Conservation (phyloP, 495 filamentous ascomycete genomes). For the Xylaria grammica region DNA sequence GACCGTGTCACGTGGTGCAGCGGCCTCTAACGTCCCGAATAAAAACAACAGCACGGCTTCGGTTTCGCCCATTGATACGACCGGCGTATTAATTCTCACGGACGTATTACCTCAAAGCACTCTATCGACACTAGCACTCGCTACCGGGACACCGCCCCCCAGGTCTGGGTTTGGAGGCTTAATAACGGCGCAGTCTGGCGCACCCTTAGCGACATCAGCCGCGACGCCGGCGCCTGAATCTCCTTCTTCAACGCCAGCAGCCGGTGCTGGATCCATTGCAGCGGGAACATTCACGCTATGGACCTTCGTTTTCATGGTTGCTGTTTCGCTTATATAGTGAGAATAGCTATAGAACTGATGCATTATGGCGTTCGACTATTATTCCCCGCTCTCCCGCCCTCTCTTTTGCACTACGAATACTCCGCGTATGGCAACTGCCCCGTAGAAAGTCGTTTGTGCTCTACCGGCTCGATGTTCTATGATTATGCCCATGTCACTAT, state of each 20-base stretch:
- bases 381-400: no score
- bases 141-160: slow-evolving; percentile 24
- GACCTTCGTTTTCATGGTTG: slow-evolving; percentile 18
- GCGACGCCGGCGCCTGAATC: slow-evolving; percentile 5
- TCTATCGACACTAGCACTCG: slow-evolving; percentile 28
- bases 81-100: slow-evolving; percentile 24
- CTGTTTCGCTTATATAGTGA: slow-evolving; percentile 3
- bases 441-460: background rate
- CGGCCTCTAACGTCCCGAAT: background rate
- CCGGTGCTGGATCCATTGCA: slow-evolving; percentile 14
- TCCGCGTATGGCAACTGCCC: background rate
- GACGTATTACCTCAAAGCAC: slow-evolving; percentile 20
- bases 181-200: slow-evolving; percentile 20
- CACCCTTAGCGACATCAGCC: background rate
- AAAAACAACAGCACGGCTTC: background rate
- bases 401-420: background rate
- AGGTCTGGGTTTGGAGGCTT: slow-evolving; percentile 20
- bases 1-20: slow-evolving; percentile 12
- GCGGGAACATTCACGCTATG: slow-evolving; percentile 13
- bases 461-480: background rate
- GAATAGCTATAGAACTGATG: background rate
- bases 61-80: slow-evolving; percentile 22
- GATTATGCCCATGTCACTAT: background rate
- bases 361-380: background rate
- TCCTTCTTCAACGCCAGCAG: slow-evolving; percentile 7